Base-by-base conservation (phyloP, 2,329 filamentous ascomycete genomes). In the Ophiostoma tasmaniense region DNA sequence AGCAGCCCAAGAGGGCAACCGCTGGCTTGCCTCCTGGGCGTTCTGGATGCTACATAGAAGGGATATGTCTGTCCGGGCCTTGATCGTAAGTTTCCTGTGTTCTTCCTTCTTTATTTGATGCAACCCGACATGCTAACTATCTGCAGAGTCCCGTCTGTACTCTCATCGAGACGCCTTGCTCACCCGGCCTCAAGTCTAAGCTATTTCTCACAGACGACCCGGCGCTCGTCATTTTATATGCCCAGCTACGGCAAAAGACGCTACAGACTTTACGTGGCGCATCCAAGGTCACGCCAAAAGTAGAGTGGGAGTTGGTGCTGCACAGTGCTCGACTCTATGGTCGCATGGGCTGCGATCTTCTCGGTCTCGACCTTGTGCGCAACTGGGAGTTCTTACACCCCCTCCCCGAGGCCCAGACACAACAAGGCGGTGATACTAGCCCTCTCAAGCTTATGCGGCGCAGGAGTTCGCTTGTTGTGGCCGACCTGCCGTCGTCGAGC, bases 11-110 rank as follows among this genome's bases (percentile, higher is more conserved):
- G 89, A 94, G 72, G 92, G 92, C 2, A 94, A 99, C 75, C 85
- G 94, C 69, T 99, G 95, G 94, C 86, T 97, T 70, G 91, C 93
- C 13, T 95, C 91, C 0, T 99, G 95, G 95, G 91, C 92, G 2
- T 97, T 97, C 76, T 96, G 92, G 90, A 91, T 97, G 84, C 83
- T 98, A 5, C 88, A 88, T 50, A 86, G 90, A 71, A 87, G 89
- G 71, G 91, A 96, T 73, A 90, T 93, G 82, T 91, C 94, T 6
- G 92, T 97, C 7, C 87, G 91, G 67, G 88, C 90, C 7, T 81
- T 99, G 3, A 90, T 96, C 73, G 90, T 92, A 79, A 82, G 88
- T 79, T 3, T 30, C 55, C n/a, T n/a, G n/a, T n/a, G n/a, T n/a
- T 14, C 50, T 6, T 30, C 59, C 3, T 37, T 20, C 8, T 35